Base-by-base conservation (phyloP, 2,329 filamentous ascomycete species). In the Aureobasidium sp. region DNA sequence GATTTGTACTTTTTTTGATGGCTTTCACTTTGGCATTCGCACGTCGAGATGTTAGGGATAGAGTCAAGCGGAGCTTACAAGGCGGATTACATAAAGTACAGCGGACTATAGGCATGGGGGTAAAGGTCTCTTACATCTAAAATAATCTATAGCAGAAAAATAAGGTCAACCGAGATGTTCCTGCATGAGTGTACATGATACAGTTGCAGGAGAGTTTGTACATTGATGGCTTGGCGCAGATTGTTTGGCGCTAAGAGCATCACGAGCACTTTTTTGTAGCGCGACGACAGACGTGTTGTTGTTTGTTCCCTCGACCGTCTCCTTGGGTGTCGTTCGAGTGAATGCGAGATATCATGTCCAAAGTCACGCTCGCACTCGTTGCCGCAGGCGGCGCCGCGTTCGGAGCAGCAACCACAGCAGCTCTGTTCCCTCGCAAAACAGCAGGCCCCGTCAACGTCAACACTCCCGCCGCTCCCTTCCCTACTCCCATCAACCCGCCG, bases 71-170 rank as follows among this genome's bases (percentile, higher is more conserved):
- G 61, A 78, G 91, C 41, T 71, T 95, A 47, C 83, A 82, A 42
- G 79, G 82, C 32, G 86, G 85, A 10, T 96, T 91, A 91, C 83
- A 84, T 61, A 97, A 96, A 77, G 78, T 96, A 44, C 86, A 84
- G 72, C 82, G 86, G 50, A 97, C 94, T 0, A 87, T 93, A 5
- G 92, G 92, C 1, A 97, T 97, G 93, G 94, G 93, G 2, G 89
- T 95, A 66, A 97, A 97, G 78, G 92, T 97, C 70, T 96, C 89
- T 73, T 97, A 97, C 77, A 95, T 99, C 64, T 97, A 66, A 67
- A 26, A 51, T 37, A 36, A 37, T 52, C 1, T 17, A 23, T 37
- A 51, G 48, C 20, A 51, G 20, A 20, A 20, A 20, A 36, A 12
- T 51, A 52, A 27, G 12, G 2, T 5, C 27, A 3, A 27, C 17